phyloP scores from a whole-genome alignment of 768 basidiomycete genomes.

The Pluteus cervinus region DNA sequence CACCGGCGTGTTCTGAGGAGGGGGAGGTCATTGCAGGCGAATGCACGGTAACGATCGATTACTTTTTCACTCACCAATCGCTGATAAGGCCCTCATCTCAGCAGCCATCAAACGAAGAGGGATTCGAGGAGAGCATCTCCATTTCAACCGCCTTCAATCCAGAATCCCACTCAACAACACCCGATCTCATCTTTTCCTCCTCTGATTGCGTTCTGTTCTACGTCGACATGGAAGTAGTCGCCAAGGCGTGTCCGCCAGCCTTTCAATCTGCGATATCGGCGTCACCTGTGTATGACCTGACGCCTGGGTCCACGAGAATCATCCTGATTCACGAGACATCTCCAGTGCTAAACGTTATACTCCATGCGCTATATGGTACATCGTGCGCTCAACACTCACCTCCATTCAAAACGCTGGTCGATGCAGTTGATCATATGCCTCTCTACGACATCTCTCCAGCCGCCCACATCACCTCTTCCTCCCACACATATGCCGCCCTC shows the following conservation, averaged over 20 bases:
- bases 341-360: conserved; percentile 43
- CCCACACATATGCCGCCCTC: conserved; percentile 25
- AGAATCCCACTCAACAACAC: conserved; percentile 1
- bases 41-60: no score
- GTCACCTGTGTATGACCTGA: no score
- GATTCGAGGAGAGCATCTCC: no score
- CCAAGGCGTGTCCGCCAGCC: conserved; percentile 6
- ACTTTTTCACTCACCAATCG: no score
- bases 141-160: conserved; percentile 11
- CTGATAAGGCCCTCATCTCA: no score
- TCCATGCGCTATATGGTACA: conserved; percentile 48
- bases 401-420: conserved; percentile 36
- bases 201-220: conserved; percentile 11
- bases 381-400: conserved; percentile 47
- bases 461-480: conserved; percentile 17
- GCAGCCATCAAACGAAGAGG: no score
- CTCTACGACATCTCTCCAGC: conserved; percentile 16
- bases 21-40: no score
- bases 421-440: conserved; percentile 34
- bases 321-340: conserved; percentile 39
- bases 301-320: no score
- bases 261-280: conserved; percentile 7
- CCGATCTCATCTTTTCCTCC: conserved; percentile 10
- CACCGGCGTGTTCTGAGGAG: no score
- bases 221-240: conserved; percentile 6